A percentile compares a stretch with the other conserved stretches of the same genome.
Conservation (phyloP, 2,329 filamentous ascomycete species). For the Dactylonectria macrodidyma region DNA sequence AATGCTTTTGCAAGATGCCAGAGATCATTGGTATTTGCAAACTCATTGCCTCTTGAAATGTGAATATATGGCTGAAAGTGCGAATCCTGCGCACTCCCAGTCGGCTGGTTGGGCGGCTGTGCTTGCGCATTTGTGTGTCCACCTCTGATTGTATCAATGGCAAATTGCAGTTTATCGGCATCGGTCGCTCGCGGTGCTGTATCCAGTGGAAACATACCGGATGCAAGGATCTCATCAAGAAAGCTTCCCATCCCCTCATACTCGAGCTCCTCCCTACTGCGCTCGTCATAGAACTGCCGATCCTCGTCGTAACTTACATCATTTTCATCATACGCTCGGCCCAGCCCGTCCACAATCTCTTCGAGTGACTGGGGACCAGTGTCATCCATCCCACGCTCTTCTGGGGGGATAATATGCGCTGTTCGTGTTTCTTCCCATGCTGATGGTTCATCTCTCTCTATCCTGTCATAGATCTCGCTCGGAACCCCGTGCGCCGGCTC, state of each 20-base stretch:
- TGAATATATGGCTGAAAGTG: too few species aligned
- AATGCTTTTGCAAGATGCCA: background rate
- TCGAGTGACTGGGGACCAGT: too few species aligned
- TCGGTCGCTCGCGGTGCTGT: too few species aligned
- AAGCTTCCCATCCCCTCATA: conserved; percentile 3
- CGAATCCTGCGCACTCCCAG: too few species aligned
- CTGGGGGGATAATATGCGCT: background rate
- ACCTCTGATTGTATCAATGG: too few species aligned
- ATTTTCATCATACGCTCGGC: too few species aligned
- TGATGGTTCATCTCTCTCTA: too few species aligned
- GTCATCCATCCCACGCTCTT: background rate
- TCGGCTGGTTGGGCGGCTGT: too few species aligned
- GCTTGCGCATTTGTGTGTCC: background rate
- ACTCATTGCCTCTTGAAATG: background rate
- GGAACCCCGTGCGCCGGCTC: conserved; percentile 17
- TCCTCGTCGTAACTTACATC: too few species aligned
- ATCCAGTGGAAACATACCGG: conserved; percentile 18
- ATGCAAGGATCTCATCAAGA: conserved; percentile 1
- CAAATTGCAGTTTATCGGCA: too few species aligned
- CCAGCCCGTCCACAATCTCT: too few species aligned
- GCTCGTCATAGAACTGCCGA: background rate
- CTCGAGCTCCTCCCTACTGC: conserved; percentile 13
- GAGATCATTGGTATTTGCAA: conserved; percentile 11
- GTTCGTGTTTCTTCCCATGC: too few species aligned
- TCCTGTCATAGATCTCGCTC: conserved; percentile 16